A percentile compares a stretch with the other conserved stretches of the same genome.
phyloP scores from a whole-genome alignment of 2,329 filamentous ascomycete species.

The Monosporascus sp. region DNA sequence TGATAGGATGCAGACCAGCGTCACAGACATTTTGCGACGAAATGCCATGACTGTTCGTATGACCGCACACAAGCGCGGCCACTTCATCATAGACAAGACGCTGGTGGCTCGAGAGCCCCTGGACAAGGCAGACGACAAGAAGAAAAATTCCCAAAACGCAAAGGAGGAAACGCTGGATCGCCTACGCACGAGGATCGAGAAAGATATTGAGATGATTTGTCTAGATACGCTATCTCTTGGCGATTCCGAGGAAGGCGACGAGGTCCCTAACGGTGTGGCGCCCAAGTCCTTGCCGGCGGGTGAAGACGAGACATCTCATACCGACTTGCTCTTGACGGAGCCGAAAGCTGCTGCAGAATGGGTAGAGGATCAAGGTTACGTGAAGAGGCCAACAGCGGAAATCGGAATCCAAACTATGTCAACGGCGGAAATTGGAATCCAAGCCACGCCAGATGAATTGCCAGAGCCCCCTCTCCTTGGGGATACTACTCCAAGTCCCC shows the following conservation, averaged over 20 bases:
- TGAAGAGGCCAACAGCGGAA: not conserved
- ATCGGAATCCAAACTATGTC: not conserved
- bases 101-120: conserved; percentile 33
- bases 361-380: not conserved
- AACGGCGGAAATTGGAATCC: not conserved
- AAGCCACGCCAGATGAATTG: not conserved
- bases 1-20: conserved; percentile 45
- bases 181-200: conserved; percentile 39
- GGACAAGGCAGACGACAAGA: conserved; percentile 25
- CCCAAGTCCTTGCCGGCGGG: not conserved
- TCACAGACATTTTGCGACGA: conserved; percentile 42
- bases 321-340: not conserved
- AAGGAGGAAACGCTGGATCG: conserved; percentile 35
- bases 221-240: conserved; percentile 45
- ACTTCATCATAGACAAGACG: conserved; percentile 46
- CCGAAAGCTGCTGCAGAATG: not conserved
- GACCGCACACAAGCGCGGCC: conserved; percentile 46
- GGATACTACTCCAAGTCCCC: not conserved
- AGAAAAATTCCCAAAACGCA: conserved; percentile 27
- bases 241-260: conserved; percentile 23
- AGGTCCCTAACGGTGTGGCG: not conserved
- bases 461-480: not conserved
- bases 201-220: conserved; percentile 43
- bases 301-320: not conserved
- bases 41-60: conserved; percentile 42